Conservation (phyloP, 2,329 filamentous ascomycete genomes). For the Aspergillus calidoustus region DNA sequence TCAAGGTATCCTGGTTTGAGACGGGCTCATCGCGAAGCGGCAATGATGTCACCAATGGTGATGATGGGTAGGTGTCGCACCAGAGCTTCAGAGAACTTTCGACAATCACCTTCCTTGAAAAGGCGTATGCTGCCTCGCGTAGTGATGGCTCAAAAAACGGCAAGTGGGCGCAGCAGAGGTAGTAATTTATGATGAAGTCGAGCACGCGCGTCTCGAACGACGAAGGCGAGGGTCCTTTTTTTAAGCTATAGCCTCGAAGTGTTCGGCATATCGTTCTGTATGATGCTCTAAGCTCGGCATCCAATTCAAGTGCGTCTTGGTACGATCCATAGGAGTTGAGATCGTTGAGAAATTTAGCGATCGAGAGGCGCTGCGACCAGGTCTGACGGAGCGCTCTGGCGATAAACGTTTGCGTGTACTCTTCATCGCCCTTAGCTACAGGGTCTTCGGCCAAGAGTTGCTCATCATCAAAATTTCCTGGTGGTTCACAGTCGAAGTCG, state of each 20-base stretch:
- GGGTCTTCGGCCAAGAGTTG: conserved; percentile 38
- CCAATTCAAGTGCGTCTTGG: conserved; percentile 34
- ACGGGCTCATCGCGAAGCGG: conserved; percentile 8
- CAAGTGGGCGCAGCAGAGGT: conserved; percentile 35
- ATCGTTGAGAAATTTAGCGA: conserved; percentile 37
- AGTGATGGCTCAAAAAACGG: conserved; percentile 32
- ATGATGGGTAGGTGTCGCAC: conserved; percentile 41
- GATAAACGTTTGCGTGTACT: conserved; percentile 42
- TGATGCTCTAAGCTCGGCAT: conserved; percentile 49
- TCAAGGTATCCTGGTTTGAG: conserved; percentile 37
- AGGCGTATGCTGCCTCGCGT: conserved; percentile 44
- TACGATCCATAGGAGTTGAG: conserved; percentile 27
- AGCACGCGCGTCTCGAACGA: conserved; percentile 26
- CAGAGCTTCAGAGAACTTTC: conserved; percentile 57
- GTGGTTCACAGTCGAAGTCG: conserved; percentile 44
- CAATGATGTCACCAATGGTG: conserved; percentile 20
- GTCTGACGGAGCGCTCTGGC: conserved; percentile 43
- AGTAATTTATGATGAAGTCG: conserved; percentile 36
- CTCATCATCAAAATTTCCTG: conserved; percentile 48
- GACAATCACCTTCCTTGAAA: conserved; percentile 54
- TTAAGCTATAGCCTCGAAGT: conserved; percentile 22
- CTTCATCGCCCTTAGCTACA: conserved; percentile 29
- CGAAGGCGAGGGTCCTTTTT: conserved; percentile 9
- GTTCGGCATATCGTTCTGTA: conserved; percentile 49
- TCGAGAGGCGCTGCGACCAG: conserved; percentile 41